These are phyloP conservation scores for Filobasidium uniguttulatum DNA, from an alignment of 1,284 basidiomycete species.

Conservation along the genomic window DNA sequence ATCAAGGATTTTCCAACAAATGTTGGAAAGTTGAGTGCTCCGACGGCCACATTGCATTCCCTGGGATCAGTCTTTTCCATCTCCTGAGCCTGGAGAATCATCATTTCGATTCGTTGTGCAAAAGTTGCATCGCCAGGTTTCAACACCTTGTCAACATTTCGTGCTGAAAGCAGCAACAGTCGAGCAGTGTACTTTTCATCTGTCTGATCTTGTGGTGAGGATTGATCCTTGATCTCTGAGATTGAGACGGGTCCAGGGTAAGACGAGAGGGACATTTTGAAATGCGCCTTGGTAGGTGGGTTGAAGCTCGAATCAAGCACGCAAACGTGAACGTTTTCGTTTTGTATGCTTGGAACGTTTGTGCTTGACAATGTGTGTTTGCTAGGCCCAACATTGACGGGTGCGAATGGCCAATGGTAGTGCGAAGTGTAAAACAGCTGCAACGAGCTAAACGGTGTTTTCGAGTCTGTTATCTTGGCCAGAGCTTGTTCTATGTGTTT, in stretches of 20 bases:
- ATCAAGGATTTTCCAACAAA: constrained; percentile 68
- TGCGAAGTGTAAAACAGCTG: constrained; percentile 23
- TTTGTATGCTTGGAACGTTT: neutral
- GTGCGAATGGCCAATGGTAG: constrained; percentile 19
- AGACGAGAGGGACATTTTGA: constrained; percentile 48
- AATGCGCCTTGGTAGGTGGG: constrained; percentile 77
- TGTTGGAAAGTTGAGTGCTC: constrained; percentile 69
- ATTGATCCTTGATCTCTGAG: neutral
- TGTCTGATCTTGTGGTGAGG: constrained; percentile 16
- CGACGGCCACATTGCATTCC: constrained; percentile 63
- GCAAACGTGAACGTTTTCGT: constrained; percentile 28
- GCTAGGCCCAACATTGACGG: neutral
- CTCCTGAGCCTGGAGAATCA: constrained; percentile 50
- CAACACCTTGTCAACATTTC: constrained; percentile 76
- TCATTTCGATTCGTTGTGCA: constrained; percentile 67
- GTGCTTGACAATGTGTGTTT: neutral
- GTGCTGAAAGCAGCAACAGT: constrained; percentile 68
- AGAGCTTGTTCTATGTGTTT: neutral
- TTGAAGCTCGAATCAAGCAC: constrained; percentile 90
- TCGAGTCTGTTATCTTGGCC: neutral
- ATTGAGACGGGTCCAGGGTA: constrained; percentile 24
- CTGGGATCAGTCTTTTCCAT: constrained; percentile 28
- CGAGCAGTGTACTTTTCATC: constrained; percentile 50
- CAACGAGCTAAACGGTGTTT: constrained; percentile 13
- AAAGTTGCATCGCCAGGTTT: constrained; percentile 57